Evolutionary conservation across 345 rosid genomes (phyloP), one percentile per base, ranked within the genome.

Genomic region (Combretum micranthum): DNA sequence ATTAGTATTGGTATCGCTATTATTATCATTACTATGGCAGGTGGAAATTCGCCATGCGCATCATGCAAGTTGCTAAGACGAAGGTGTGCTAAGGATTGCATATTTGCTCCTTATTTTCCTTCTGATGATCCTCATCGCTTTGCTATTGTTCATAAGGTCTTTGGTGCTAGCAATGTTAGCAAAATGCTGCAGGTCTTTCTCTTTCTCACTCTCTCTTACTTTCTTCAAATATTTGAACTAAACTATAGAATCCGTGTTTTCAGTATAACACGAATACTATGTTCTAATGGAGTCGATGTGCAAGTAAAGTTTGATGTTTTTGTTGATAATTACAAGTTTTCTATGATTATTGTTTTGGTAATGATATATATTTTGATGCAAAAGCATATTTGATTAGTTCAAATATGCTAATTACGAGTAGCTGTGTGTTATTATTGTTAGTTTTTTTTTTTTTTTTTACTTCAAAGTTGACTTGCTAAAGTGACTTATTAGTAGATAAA

Each of bases 1-100:
- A 32, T 7, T n/a, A n/a, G n/a, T n/a, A n/a, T n/a, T n/a, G n/a
- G n/a, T n/a, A n/a, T n/a, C n/a, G n/a, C n/a, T n/a, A n/a, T n/a
- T n/a, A 2, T 32, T 7, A 4, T 47, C 6, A n/a, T 13, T 49
- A 18, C 22, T 11, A 22, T 20, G 19, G 52, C 53, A 53, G 64
- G 60, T 9, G 70, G 70, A 23, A 53, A 32, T 53, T 59, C 70
- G 54, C 70, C 70, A 16, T 66, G 70, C 26, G 70, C 70, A 4
- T 66, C 70, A 14, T 66, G 70, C 70, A 66, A 66, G 70, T 37
- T 66, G 43, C 70, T 66, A 32, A 53, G 70, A 23, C 70, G 70
- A 19, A 59, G 70, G 19, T 66, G 70, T 60, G 63, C 70, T n/a
- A 60, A 66, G 20, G 70, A 55, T 50, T 66, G 70, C 53, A 54